Conservation (phyloP, 345 rosid genomes). For the Euphorbia peplus region DNA sequence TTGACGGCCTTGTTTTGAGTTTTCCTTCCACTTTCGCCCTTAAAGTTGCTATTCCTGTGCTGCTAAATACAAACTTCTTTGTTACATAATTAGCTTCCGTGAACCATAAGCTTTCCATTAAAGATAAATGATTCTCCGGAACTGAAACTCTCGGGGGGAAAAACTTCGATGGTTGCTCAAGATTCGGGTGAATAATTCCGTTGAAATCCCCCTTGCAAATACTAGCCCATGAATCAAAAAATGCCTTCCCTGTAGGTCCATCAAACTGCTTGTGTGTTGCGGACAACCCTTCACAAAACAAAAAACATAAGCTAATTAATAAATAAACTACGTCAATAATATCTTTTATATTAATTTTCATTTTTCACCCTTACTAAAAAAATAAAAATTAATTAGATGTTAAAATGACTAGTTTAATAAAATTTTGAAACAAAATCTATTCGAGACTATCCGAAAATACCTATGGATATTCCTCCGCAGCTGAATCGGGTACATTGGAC, state of each 20-base stretch:
- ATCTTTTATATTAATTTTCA: too few species aligned
- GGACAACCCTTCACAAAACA: too few species aligned
- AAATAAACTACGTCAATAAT: too few species aligned
- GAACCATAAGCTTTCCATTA: constrained; percentile 20
- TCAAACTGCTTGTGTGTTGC: constrained; percentile 11
- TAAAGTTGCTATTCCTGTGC: neutral
- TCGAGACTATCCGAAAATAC: too few species aligned
- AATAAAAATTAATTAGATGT: too few species aligned
- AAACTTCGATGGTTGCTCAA: neutral
- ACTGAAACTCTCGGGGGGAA: constrained; percentile 17
- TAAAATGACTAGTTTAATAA: too few species aligned
- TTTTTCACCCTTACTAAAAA: too few species aligned
- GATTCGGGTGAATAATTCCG: neutral
- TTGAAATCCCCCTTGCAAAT: neutral
- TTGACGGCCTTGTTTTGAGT: neutral
- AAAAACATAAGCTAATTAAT: too few species aligned
- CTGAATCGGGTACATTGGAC: constrained; percentile 5
- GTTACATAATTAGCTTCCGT: constrained; percentile 11
- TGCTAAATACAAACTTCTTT: constrained; percentile 1
- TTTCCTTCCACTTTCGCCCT: neutral
- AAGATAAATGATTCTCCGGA: constrained; percentile 12
- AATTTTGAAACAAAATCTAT: too few species aligned
- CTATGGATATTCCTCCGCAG: constrained; percentile 20
- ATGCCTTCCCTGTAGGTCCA: constrained; percentile 1
- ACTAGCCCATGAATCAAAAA: constrained; percentile 1